Evolutionary conservation across 768 basidiomycete genomes (phyloP).

Genomic region (Leccinum subgranulosum): DNA sequence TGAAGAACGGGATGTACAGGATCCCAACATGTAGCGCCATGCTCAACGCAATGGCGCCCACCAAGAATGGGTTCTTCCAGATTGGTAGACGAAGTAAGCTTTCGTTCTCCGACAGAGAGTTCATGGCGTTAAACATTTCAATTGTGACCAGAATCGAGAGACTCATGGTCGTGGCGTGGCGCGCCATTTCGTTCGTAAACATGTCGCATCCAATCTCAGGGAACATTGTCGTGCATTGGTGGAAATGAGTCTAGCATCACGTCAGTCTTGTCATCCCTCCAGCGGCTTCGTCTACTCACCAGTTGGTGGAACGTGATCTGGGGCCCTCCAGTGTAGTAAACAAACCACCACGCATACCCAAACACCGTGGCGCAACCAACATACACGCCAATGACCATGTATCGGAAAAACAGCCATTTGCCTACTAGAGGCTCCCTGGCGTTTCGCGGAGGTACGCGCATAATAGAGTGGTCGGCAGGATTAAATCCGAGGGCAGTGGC

Average conservation of each 20-base stretch:
- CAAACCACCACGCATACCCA: conserved; percentile 99
- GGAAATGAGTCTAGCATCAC: conserved; percentile 81
- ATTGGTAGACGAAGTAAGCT: conserved; percentile 82
- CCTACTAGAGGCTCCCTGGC: conserved; percentile 89
- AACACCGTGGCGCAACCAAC: conserved; percentile 95
- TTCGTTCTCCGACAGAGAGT: conserved; percentile 97
- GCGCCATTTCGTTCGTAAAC: conserved; percentile 87
- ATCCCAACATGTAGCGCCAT: conserved; percentile 95
- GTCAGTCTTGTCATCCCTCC: conserved; percentile 4
- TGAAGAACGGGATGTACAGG: conserved; percentile 96
- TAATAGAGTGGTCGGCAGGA: conserved; percentile 94
- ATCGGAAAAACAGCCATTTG: conserved; percentile 94
- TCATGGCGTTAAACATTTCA: conserved; percentile 98
- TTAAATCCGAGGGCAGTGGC: conserved; percentile 98
- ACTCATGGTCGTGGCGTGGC: conserved; percentile 91
- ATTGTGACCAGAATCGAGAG: conserved; percentile 94
- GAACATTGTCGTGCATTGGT: conserved; percentile 80
- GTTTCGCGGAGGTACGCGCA: conserved; percentile 90
- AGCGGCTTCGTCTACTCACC: conserved; percentile 46
- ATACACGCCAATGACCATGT: conserved; percentile 89
- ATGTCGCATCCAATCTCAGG: conserved; percentile 93
- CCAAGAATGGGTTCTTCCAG: conserved; percentile 94
- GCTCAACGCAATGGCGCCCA: conserved; percentile 83
- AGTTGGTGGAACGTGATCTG: conserved; percentile 93
- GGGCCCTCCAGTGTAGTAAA: conserved; percentile 85